Evolutionary conservation across 129 eudicot species (phyloP), one percentile per base, ranked within the genome.

Genomic region (Erigeron canadensis): DNA sequence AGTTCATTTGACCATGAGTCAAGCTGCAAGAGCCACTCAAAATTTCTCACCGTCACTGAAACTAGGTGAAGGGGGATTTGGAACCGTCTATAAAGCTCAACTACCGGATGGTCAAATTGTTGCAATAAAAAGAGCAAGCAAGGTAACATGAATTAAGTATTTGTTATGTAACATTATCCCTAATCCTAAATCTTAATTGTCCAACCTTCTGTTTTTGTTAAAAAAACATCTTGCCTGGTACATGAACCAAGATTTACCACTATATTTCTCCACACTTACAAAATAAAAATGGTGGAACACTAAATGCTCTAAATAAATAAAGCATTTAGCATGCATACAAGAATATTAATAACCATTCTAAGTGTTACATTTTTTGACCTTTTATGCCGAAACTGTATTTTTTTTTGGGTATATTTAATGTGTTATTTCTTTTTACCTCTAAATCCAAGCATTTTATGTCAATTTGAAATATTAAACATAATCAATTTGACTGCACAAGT

Each of bases 11-110:
- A 87, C 80, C 53, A 84, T 89, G 89, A 79, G 16, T 74, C 87
- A 85, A 69, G 85, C 83, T 81, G 73, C 81, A 41, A 87, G 81
- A 78, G 97, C 90, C 21, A 94, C 98, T 10, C 87, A 89, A 18
- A 94, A 84, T 65, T 94, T 94, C 80, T 89, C 98, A 39, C 80
- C 87, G 22, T 71, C 97, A 6, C 51, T 82, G 44, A 79, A 66
- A 74, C 70, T 94, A 18, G 98, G 98, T 12, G 97, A 87, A 79
- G 98, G 98, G 64, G 98, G 98, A 23, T 89, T 85, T 75, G 98
- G 96, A 63, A 78, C 90, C 9, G 98, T 94, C 21, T 94, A 94
- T 71, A 94, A 84, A 75, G 98, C 89, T 44, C 88, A 72, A 63
- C 75, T 94, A 55, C 89, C 83, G 69, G 90, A 82, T 81, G 97